Evolutionary conservation across 2,329 filamentous ascomycete genomes (phyloP), one percentile per base, ranked within the genome.

Genomic region (Fusarium pilosicola): DNA sequence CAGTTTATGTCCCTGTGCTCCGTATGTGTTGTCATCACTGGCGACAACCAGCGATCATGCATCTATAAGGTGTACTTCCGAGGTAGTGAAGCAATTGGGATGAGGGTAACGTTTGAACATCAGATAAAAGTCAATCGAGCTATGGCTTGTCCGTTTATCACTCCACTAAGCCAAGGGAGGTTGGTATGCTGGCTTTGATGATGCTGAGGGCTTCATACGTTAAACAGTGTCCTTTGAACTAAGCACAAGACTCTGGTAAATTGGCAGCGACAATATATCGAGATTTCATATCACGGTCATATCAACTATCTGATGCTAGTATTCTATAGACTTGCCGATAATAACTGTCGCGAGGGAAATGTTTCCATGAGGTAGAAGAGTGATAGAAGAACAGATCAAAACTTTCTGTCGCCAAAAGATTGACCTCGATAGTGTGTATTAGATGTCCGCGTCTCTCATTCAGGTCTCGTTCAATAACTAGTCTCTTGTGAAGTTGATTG

Each of bases 391-490:
- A 7, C n/a, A 38, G 4, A 15, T 22, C 32, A 22, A 15, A 5
- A 36, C 51, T 14, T 14, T 34, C 48, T 13, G 14, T 14, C 24
- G 14, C 24, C 14, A 55, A 17, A 15, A 18, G 20, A 55, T 18
- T 22, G 5, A 22, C 5, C 8, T 18, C 17, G 32, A 34, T 20
- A 13, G 38, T 17, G 38, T 17, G 12, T 22, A 6, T 18, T 14
- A 22, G 7, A 41, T 12, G 15, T n/a, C 7, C 10, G 7, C n/a
- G 1, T 17, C 49, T 6, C 6, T 14, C 13, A 7, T 22, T 26
- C n/a, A 9, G 13, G 2, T 2, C 1, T 15, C 7, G 3, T 36
- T 17, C 9, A 9, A 22, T 22, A 8, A 22, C 1, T 12, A 6
- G 6, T 20, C 42, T 38, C 12, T 59, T 12, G 3, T 28, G 1